Evolutionary conservation across 352 stramenopile species (phyloP), one percentile per base, ranked within the genome.

Genomic region (Globisporangium carolinianum): DNA sequence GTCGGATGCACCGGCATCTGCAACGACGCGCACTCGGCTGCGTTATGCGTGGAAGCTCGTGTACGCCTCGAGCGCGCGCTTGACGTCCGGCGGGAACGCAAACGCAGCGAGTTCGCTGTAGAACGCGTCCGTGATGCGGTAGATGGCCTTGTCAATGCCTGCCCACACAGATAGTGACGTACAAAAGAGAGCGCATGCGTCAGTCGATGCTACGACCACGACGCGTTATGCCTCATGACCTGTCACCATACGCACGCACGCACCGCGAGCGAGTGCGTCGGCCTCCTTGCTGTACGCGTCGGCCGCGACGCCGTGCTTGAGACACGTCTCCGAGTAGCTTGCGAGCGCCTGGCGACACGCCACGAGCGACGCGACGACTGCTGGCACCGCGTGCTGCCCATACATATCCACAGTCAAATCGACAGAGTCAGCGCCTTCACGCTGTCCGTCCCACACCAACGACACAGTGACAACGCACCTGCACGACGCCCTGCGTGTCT

Each of bases 131-230:
- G 76, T 85, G 65, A 91, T 86, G 65, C 73, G 75, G 76, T 88
- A 86, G 67, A 89, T 86, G 62, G 77, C 79, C 57, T 81, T 87
- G 61, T 91, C 81, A 47, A 91, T 74, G 56, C 79, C 81, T 89
- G 37, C 17, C 17, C 2, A 32, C 24, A 32, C 24, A 32, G 15
- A 37, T 17, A 6, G 8, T 15, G 12, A 54, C n/a, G 39, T n/a
- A 4, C 3, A 18, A 54, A 35, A 43, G 39, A 43, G 39, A 43
- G 3, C 7, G 39, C 5, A 12, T 43, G 39, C 7, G 39, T 32
- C 24, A 32, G 39, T 43, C 39, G 7, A 43, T 8, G 39, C 39
- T 43, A 1, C 39, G 7, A 12, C 39, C 11, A 43, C 11, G 39
- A 43, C 39, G 11, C 39, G 11, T 43, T 45, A 35, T 9, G 47